phyloP scores from a whole-genome alignment of 108 stramenopile genomes.

The Asterionellopsis glacialis region DNA sequence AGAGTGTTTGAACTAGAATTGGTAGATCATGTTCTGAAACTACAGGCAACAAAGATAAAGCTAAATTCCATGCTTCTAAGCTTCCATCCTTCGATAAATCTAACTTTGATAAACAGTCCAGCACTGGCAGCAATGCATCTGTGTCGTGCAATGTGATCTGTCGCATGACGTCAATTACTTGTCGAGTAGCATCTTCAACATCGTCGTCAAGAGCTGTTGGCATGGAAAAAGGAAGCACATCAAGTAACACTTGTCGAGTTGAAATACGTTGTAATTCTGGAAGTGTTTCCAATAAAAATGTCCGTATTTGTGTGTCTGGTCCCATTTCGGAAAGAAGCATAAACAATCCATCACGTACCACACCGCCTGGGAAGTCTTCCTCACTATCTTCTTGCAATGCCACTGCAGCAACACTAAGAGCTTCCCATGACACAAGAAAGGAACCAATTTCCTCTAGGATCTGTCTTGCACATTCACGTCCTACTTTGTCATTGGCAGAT shows the following conservation, averaged over 20 bases:
- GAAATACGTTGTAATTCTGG: neutral
- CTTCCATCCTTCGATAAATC: conserved; percentile 1
- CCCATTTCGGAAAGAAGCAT: conserved; percentile 8
- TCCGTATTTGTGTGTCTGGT: conserved; percentile 2
- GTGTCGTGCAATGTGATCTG: conserved; percentile 3
- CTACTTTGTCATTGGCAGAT: neutral
- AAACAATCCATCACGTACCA: neutral
- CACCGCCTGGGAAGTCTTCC: neutral
- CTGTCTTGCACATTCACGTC: neutral
- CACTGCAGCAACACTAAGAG: neutral
- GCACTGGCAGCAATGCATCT: neutral
- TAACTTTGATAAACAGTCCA: neutral
- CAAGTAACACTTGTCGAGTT: neutral
- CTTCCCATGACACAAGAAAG: neutral
- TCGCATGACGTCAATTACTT: conserved; percentile 2
- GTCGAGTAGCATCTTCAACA: neutral
- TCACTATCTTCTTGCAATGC: no score
- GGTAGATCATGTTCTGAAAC: neutral
- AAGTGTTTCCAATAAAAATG: conserved; percentile 2
- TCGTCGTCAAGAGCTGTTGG: neutral
- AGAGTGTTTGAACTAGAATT: conserved; percentile 1
- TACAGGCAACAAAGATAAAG: conserved; percentile 1
- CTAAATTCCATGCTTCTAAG: conserved; percentile 6
- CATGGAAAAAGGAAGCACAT: conserved; percentile 9
- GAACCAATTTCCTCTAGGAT: neutral